Evolutionary conservation across 208 protist genomes (phyloP).

Genomic region (Leishmania turanica): DNA sequence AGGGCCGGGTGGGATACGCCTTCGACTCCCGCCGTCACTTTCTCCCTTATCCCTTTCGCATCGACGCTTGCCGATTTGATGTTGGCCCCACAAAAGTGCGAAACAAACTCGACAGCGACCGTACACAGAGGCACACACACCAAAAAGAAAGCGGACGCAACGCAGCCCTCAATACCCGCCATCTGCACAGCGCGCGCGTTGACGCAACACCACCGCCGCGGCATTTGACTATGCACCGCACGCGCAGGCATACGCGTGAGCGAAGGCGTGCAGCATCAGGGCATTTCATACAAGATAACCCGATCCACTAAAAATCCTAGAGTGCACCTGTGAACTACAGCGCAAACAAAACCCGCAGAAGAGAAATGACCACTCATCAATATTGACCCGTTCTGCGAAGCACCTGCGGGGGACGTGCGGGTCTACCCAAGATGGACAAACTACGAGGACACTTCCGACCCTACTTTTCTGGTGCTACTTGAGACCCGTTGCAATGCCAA

Average conservation of each 20-base stretch:
- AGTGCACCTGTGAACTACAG: not conserved
- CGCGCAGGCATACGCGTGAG: not conserved
- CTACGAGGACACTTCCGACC: too few relatives aligned
- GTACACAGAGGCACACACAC: not conserved
- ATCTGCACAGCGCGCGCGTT: not conserved
- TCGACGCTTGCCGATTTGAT: not conserved
- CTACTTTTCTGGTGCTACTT: conserved; percentile 32
- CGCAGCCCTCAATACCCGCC: not conserved
- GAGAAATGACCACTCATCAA: not conserved
- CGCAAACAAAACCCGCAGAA: not conserved
- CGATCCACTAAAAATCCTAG: conserved; percentile 1
- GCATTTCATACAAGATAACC: not conserved
- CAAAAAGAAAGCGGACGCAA: not conserved
- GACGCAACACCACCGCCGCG: not conserved
- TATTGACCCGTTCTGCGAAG: not conserved
- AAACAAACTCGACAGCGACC: not conserved
- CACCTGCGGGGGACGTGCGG: not conserved
- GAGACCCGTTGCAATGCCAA: conserved; percentile 58
- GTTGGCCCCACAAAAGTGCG: not conserved
- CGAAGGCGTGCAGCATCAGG: not conserved
- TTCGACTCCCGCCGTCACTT: not conserved
- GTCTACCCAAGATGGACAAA: not conserved
- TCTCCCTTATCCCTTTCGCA: not conserved
- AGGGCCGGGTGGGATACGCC: not conserved
- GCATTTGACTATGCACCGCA: not conserved